Evolutionary conservation across 495 filamentous ascomycete genomes (phyloP).

Genomic region (Daldinia grandis): DNA sequence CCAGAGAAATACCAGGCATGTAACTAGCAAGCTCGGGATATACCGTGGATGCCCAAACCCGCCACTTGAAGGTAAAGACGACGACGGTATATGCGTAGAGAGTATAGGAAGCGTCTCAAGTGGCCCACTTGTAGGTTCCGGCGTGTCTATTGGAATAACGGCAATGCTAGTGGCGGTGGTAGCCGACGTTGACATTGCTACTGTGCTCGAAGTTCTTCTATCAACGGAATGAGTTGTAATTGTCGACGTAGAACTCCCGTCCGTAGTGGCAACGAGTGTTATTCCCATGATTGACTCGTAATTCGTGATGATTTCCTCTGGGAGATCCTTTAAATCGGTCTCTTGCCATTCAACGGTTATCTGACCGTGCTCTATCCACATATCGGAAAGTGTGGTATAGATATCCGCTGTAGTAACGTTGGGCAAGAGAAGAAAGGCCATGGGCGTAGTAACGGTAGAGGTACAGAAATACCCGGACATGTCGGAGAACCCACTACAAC

Average conservation of each 20-base stretch:
- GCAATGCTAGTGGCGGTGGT: not conserved
- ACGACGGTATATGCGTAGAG: not conserved
- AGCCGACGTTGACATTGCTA: conserved; percentile 11
- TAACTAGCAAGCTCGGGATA: not conserved
- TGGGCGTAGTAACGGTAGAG: conserved; percentile 35
- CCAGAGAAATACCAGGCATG: conserved; percentile 5
- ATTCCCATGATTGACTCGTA: conserved; percentile 39
- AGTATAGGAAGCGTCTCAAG: not conserved
- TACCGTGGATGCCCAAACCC: not conserved
- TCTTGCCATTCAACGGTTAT: conserved; percentile 39
- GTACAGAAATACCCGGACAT: conserved; percentile 33
- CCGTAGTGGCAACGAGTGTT: not conserved
- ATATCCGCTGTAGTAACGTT: conserved; percentile 40
- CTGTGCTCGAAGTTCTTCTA: conserved; percentile 3
- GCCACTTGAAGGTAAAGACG: conserved; percentile 3
- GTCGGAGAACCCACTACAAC: conserved; percentile 34
- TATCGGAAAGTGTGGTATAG: conserved; percentile 39
- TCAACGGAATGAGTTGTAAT: not conserved
- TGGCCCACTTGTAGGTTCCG: not conserved
- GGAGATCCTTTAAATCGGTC: conserved; percentile 29
- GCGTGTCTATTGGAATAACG: not conserved
- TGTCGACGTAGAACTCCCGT: not conserved
- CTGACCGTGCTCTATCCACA: conserved; percentile 38
- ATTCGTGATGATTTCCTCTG: conserved; percentile 16
- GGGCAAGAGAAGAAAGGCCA: conserved; percentile 38